Evolutionary conservation across 2,329 filamentous ascomycete species (phyloP), one percentile per base, ranked within the genome.

Genomic region (Camillea tinctor): DNA sequence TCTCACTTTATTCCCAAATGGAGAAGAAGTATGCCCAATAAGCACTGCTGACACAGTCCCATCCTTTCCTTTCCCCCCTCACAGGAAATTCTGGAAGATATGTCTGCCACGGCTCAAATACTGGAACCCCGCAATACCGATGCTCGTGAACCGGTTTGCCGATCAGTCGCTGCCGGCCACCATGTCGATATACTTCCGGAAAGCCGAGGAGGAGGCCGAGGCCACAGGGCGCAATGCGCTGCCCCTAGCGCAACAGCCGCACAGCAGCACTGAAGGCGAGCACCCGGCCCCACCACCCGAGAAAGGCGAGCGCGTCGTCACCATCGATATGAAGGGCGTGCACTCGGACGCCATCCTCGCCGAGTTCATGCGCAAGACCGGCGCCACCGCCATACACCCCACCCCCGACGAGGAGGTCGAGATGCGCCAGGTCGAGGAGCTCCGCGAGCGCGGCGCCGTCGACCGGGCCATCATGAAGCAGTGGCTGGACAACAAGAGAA

Each of bases 91-190:
- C 84, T 97, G 92, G 91, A 87, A 85, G 65, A 81, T 88, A 62
- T 89, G 88, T 73, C 87, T 98, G 53, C 91, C 92, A 21, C 87
- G 92, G 59, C 82, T 99, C 67, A 97, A 99, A 82, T 99, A 88
- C 80, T 90, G 96, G 82, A 99, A 99, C 75, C 95, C 95, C 0
- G 79, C 87, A 13, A 76, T 97, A 52, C 86, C 89, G 50, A 96
- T 98, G 84, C 88, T 91, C 60, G 86, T 97, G 69, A 88, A 89
- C 75, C 89, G 91, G 60, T 88, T 84, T 64, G 69, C 74, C 44
- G 77, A 88, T 51, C 81, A 86, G 66, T 74, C 79, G 4, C 80
- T 80, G 21, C 79, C 84, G 6, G 85, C 90, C 15, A 81, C 79
- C 52, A 80, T 93, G 77, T 87, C 84, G 61, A 80, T 93, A 68